These are phyloP conservation scores for Debaryomyces castellii DNA, from an alignment of 805 yeast genomes.

Conservation along the genomic window DNA sequence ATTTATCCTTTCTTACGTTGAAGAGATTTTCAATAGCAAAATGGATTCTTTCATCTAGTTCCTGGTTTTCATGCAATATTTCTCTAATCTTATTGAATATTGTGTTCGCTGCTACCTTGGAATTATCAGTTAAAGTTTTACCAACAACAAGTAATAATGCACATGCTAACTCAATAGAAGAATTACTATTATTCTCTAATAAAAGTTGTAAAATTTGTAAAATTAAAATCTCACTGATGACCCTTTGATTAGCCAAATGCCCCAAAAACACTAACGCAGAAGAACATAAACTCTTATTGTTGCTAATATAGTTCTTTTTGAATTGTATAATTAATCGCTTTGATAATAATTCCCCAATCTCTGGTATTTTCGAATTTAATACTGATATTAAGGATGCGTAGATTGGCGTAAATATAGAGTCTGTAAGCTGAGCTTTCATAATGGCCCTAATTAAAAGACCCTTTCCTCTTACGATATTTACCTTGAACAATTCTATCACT, in stretches of 20 bases:
- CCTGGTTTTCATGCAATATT: conserved; percentile 54
- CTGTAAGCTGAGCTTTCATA: conserved; percentile 51
- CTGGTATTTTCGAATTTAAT: conserved; percentile 66
- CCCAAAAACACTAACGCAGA: conserved; percentile 52
- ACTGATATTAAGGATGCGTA: conserved; percentile 60
- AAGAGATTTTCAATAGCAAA: conserved; percentile 52
- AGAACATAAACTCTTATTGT: conserved; percentile 44
- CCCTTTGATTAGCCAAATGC: conserved; percentile 61
- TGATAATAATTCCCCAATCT: conserved; percentile 58
- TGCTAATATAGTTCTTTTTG: conserved; percentile 48
- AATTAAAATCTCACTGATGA: conserved; percentile 35
- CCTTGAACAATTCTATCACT: conserved; percentile 49
- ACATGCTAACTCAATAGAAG: conserved; percentile 55
- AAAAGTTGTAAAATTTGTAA: conserved; percentile 36
- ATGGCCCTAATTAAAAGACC: conserved; percentile 60
- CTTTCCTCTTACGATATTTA: conserved; percentile 60
- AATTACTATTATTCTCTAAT: conserved; percentile 47
- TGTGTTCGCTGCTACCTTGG: conserved; percentile 44
- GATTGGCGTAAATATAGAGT: conserved; percentile 41
- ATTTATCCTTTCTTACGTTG: conserved; percentile 46
- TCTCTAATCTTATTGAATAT: conserved; percentile 61
- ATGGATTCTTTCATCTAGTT: conserved; percentile 39
- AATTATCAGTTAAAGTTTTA: conserved; percentile 39
- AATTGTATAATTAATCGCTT: conserved; percentile 58
- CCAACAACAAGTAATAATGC: conserved; percentile 56